These are phyloP conservation scores for Gracilariopsis chorda DNA, from an alignment of 23 red algal genomes.

Conservation along the genomic window DNA sequence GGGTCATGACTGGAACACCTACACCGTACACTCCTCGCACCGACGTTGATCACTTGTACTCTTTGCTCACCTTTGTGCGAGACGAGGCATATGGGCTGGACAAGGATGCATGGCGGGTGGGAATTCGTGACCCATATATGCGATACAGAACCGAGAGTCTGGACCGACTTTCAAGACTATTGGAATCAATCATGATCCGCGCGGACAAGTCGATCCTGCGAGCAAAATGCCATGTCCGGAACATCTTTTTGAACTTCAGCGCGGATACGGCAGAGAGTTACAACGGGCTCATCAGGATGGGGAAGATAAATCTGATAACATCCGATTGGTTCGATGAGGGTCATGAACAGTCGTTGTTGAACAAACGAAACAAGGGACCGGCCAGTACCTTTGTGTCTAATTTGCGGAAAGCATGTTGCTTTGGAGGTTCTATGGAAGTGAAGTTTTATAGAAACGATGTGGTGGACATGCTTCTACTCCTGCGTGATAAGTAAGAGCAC, in stretches of 20 bases:
- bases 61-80: conserved; percentile 77
- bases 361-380: conserved; percentile 41
- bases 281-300: conserved; percentile 59
- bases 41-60: conserved; percentile 74
- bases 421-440: conserved; percentile 31
- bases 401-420: conserved; percentile 48
- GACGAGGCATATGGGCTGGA: conserved; percentile 69
- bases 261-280: conserved; percentile 48
- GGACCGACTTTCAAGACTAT: conserved; percentile 1
- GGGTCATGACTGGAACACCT: conserved; percentile 99
- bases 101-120: conserved; percentile 54
- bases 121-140: conserved; percentile 75
- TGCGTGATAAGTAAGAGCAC: conserved; percentile 17
- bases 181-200: conserved; percentile 52
- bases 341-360: conserved; percentile 63
- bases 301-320: conserved; percentile 46
- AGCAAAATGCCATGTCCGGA: conserved; percentile 11
- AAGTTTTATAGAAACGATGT: conserved; percentile 6
- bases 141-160: conserved; percentile 25
- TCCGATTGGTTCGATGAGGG: conserved; percentile 60
- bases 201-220: conserved; percentile 46
- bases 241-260: conserved; percentile 60
- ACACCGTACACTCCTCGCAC: conserved; percentile 50
- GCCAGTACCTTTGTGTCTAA: background rate
- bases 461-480: conserved; percentile 21